Percentiles rank a stretch among this genome's conserved stretches.
Evolutionary conservation across 257 asterid species (phyloP).

Genomic region (Solanum bulbocastanum): DNA sequence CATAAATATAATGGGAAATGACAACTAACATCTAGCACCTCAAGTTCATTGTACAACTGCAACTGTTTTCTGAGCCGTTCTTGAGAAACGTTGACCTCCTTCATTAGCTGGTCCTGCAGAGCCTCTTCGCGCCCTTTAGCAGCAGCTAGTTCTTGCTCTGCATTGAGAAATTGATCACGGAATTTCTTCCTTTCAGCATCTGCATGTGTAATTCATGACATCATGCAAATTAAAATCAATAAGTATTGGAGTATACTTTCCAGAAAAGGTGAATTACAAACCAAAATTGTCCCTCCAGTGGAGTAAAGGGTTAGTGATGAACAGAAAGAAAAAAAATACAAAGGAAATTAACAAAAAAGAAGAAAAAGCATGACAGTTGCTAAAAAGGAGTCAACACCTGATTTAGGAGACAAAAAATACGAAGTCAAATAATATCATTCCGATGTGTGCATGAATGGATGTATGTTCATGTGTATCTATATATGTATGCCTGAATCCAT

Average conservation of each 20-base stretch:
- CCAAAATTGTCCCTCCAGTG: background rate
- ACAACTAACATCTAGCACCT: constrained; percentile 35
- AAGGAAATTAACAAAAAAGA: background rate
- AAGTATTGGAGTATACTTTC: background rate
- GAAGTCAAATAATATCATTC: background rate
- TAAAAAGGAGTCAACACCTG: background rate
- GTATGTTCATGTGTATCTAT: background rate
- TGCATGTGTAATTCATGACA: constrained; percentile 20
- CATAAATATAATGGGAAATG: background rate
- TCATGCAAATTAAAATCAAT: constrained; percentile 11
- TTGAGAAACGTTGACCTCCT: constrained; percentile 68
- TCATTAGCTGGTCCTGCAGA: constrained; percentile 66
- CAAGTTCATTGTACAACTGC: constrained; percentile 68
- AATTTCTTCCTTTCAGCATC: constrained; percentile 75
- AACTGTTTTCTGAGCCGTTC: constrained; percentile 70
- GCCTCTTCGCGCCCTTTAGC: constrained; percentile 72
- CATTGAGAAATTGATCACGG: constrained; percentile 48
- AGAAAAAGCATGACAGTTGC: background rate
- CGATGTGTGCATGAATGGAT: background rate
- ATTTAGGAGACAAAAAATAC: background rate
- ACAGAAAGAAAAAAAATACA: background rate
- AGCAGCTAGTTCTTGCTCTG: constrained; percentile 96
- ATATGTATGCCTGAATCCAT: background rate
- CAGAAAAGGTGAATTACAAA: background rate
- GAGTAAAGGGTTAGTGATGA: background rate